phyloP scores from a whole-genome alignment of 495 filamentous ascomycete species.

The Aspergillus biplanus region DNA sequence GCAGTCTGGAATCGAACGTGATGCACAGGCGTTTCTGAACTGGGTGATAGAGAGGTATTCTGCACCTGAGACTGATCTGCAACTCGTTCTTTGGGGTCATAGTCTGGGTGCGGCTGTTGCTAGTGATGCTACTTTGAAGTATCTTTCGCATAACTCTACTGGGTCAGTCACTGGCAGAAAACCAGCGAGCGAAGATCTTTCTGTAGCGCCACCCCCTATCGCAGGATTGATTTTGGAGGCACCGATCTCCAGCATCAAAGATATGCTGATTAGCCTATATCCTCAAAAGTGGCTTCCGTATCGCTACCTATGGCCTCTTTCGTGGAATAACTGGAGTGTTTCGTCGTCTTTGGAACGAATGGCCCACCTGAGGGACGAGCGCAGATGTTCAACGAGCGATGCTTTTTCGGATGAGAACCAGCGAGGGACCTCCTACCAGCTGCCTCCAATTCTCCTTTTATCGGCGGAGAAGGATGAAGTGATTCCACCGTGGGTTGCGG shows the following conservation, averaged over 20 bases:
- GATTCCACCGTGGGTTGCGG: conserved; percentile 61
- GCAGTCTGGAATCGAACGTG: conserved; percentile 65
- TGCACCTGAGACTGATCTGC: conserved; percentile 33
- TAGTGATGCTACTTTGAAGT: conserved; percentile 54
- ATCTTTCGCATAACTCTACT: conserved; percentile 29
- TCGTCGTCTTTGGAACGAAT: conserved; percentile 38
- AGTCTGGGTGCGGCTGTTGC: conserved; percentile 69
- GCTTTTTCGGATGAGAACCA: neutral
- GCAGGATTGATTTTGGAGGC: conserved; percentile 71
- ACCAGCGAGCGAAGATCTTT: too few species aligned
- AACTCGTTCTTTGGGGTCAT: conserved; percentile 78
- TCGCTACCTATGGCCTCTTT: conserved; percentile 59
- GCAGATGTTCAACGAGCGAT: too few species aligned
- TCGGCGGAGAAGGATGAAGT: conserved; percentile 70
- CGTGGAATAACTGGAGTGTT: conserved; percentile 59
- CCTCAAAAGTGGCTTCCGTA: conserved; percentile 86
- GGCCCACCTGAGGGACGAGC: conserved; percentile 27
- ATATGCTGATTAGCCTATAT: conserved; percentile 75
- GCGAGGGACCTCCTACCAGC: neutral
- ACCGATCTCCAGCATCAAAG: conserved; percentile 71
- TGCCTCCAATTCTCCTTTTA: conserved; percentile 58
- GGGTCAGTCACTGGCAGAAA: neutral
- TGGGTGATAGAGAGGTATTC: conserved; percentile 51
- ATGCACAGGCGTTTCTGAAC: conserved; percentile 63
- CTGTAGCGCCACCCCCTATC: conserved; percentile 27